These are phyloP conservation scores for Epichloe scottii DNA, from an alignment of 2,329 filamentous ascomycete genomes.

Conservation along the genomic window DNA sequence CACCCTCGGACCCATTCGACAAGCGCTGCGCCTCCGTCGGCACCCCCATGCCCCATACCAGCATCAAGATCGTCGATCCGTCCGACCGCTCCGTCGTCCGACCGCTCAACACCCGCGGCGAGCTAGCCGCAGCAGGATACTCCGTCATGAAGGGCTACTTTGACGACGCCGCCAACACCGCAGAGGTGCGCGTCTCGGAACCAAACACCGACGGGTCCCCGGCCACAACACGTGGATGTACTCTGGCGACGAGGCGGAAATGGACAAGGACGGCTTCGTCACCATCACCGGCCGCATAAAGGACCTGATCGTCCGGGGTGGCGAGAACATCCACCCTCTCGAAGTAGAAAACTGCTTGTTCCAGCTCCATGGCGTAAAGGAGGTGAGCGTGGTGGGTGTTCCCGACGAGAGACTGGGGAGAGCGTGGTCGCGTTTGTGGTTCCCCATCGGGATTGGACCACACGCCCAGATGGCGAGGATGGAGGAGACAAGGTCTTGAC, in stretches of 20 bases:
- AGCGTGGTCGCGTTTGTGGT: slow-evolving; percentile 76
- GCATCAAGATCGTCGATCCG: slow-evolving; percentile 62
- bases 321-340: slow-evolving; percentile 90
- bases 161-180: slow-evolving; percentile 57
- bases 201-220: slow-evolving; percentile 20
- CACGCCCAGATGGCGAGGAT: slow-evolving; percentile 15
- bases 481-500: slow-evolving; percentile 26
- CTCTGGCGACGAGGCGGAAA: slow-evolving; percentile 81
- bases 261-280: slow-evolving; percentile 74
- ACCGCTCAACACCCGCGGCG: slow-evolving; percentile 55
- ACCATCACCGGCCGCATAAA: slow-evolving; percentile 86
- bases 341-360: slow-evolving; percentile 87
- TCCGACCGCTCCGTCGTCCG: slow-evolving; percentile 50
- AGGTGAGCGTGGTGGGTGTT: slow-evolving; percentile 74
- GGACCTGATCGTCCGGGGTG: slow-evolving; percentile 87
- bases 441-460: slow-evolving; percentile 20
- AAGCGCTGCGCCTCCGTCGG: slow-evolving; percentile 70
- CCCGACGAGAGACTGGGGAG: slow-evolving; percentile 78
- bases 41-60: slow-evolving; percentile 69
- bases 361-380: slow-evolving; percentile 53
- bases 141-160: slow-evolving; percentile 87
- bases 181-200: slow-evolving; percentile 45
- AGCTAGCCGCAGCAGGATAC: slow-evolving; percentile 75
- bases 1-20: slow-evolving; percentile 58
- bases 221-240: slow-evolving; percentile 64